Evolutionary conservation across 805 yeast genomes (phyloP).

Genomic region (Nakazawaea holstii): DNA sequence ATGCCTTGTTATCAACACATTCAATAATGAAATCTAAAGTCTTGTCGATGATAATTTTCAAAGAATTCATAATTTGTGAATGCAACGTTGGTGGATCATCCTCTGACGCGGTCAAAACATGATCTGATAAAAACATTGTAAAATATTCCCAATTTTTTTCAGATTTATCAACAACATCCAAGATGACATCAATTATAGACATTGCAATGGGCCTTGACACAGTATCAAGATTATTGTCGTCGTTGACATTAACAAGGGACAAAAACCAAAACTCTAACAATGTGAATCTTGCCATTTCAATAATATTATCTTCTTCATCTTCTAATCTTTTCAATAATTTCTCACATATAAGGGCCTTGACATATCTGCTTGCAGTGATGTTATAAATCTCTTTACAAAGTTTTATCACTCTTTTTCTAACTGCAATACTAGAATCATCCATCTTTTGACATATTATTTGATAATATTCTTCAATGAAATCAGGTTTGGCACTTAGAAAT

Average conservation of each 20-base stretch:
- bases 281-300: slow-evolving; percentile 33
- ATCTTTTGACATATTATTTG: slow-evolving; percentile 41
- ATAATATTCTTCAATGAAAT: slow-evolving; percentile 42
- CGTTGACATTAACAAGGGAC: slow-evolving; percentile 7
- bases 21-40: slow-evolving; percentile 32
- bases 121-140: slow-evolving; percentile 41
- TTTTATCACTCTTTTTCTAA: slow-evolving; percentile 57
- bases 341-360: slow-evolving; percentile 41
- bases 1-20: slow-evolving; percentile 22
- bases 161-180: slow-evolving; percentile 29
- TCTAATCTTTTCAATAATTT: slow-evolving; percentile 49
- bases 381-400: slow-evolving; percentile 44
- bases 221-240: neutral
- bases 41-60: slow-evolving; percentile 27
- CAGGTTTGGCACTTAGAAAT: slow-evolving; percentile 33
- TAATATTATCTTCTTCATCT: slow-evolving; percentile 63
- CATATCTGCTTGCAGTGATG: slow-evolving; percentile 21
- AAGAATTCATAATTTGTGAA: slow-evolving; percentile 14
- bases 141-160: slow-evolving; percentile 38
- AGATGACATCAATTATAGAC: slow-evolving; percentile 27
- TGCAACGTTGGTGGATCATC: slow-evolving; percentile 16
- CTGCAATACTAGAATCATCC: slow-evolving; percentile 57
- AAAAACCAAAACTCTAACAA: slow-evolving; percentile 35
- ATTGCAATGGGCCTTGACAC: slow-evolving; percentile 4
- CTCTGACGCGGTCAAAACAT: slow-evolving; percentile 27